Evolutionary conservation across 1,284 basidiomycete species (phyloP).

Genomic region (Serendipita sp.): DNA sequence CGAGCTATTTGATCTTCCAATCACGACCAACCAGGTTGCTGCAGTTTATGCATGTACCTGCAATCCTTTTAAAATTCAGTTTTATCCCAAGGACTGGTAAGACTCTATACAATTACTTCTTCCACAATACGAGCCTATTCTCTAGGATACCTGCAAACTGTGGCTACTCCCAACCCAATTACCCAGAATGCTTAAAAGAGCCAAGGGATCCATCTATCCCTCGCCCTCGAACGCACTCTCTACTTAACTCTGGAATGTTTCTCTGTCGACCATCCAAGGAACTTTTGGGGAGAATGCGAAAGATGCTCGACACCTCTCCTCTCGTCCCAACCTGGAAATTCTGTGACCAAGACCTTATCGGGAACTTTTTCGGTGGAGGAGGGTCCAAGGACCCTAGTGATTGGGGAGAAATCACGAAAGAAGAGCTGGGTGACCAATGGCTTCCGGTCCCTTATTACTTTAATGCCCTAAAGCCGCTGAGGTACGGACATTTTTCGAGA

Average conservation of each 20-base stretch:
- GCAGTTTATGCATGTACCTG: constrained; percentile 85
- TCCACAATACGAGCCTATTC: not conserved
- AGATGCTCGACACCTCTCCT: constrained; percentile 55
- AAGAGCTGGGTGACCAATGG: constrained; percentile 32
- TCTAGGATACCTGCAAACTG: constrained; percentile 80
- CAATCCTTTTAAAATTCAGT: constrained; percentile 70
- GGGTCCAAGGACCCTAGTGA: not conserved
- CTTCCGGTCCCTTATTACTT: constrained; percentile 66
- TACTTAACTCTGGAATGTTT: constrained; percentile 82
- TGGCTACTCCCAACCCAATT: constrained; percentile 52
- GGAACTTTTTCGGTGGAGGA: constrained; percentile 56
- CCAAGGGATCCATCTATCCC: constrained; percentile 32
- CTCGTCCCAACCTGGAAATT: constrained; percentile 62
- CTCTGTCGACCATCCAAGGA: constrained; percentile 64
- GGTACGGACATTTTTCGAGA: constrained; percentile 16
- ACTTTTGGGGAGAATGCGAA: constrained; percentile 36
- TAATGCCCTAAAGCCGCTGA: constrained; percentile 74
- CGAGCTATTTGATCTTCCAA: constrained; percentile 64
- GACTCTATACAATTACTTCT: constrained; percentile 13
- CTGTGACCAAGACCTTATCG: constrained; percentile 86
- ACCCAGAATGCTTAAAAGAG: constrained; percentile 33
- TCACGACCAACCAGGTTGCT: constrained; percentile 62
- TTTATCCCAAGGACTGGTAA: constrained; percentile 86
- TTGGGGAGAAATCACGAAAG: constrained; percentile 1
- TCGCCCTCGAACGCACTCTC: constrained; percentile 58